A percentile compares a stretch with the other conserved stretches of the same genome.
Evolutionary conservation across 2,329 filamentous ascomycete species (phyloP).

Genomic region (Stagonosporopsis cucurbitacearum): DNA sequence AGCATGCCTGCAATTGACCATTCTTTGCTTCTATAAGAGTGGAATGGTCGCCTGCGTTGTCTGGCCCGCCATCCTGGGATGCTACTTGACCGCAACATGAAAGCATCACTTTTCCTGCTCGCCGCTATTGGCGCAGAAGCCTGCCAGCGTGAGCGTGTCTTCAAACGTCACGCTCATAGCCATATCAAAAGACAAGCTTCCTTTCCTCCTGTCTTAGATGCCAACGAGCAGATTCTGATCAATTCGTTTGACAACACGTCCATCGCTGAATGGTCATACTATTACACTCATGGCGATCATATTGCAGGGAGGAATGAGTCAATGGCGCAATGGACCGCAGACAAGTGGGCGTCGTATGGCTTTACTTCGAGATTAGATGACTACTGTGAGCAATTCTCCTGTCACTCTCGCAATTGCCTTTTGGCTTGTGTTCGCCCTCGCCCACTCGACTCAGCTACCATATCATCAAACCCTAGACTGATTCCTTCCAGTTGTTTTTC

Average conservation of each 20-base stretch:
- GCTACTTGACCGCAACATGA: constrained; percentile 32
- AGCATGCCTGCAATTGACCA: neutral
- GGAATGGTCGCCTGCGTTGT: neutral
- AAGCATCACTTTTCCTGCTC: constrained; percentile 30
- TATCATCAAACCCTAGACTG: neutral
- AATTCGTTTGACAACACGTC: constrained; percentile 51
- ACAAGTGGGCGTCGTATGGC: constrained; percentile 45
- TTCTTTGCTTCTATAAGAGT: neutral
- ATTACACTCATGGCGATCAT: constrained; percentile 49
- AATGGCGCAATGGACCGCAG: constrained; percentile 51
- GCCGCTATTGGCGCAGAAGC: constrained; percentile 42
- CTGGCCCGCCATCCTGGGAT: constrained; percentile 11
- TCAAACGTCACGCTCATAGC: constrained; percentile 29
- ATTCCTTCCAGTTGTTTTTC: constrained; percentile 37
- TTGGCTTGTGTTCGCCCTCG: neutral
- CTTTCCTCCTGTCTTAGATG: constrained; percentile 44
- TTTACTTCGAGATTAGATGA: constrained; percentile 48
- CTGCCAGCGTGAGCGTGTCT: constrained; percentile 42
- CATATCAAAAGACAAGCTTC: constrained; percentile 39
- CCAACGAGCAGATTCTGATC: constrained; percentile 49
- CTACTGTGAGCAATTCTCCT: constrained; percentile 34
- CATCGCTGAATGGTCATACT: constrained; percentile 49
- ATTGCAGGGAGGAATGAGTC: constrained; percentile 45
- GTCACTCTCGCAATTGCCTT: neutral
- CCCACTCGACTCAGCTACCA: too few species aligned